Conservation (phyloP, 2,329 filamentous ascomycete species). For the Dactylellina leptospora region DNA sequence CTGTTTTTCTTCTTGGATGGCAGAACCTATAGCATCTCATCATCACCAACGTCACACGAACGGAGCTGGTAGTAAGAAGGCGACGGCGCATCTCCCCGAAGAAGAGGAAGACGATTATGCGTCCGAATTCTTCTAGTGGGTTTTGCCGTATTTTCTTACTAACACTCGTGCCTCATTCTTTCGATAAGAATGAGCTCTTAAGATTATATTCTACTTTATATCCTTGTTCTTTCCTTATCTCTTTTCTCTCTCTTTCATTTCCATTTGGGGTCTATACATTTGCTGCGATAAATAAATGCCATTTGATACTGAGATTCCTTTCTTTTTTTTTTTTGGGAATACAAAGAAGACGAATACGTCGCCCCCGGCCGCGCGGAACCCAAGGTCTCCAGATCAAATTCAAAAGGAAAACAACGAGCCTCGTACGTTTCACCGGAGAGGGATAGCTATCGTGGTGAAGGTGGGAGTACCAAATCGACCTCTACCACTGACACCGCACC, state of each 20-base stretch:
- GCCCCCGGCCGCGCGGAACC: conserved; percentile 24
- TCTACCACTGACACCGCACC: conserved; percentile 39
- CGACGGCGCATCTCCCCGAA: conserved; percentile 3
- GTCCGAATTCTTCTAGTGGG: conserved; percentile 41
- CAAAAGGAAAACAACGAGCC: conserved; percentile 48
- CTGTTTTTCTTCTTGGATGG: conserved; percentile 34
- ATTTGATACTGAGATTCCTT: conserved; percentile 16
- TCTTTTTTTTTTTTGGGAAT: neutral
- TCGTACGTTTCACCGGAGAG: conserved; percentile 48
- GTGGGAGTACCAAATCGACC: conserved; percentile 22
- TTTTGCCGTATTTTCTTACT: neutral
- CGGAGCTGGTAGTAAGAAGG: conserved; percentile 38
- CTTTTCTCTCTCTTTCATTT: neutral
- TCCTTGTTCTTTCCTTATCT: neutral
- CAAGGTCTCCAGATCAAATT: conserved; percentile 44
- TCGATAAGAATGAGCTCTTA: conserved; percentile 12
- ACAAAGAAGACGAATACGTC: conserved; percentile 44
- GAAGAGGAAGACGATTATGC: conserved; percentile 35
- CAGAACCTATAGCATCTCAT: conserved; percentile 51
- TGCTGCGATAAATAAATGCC: conserved; percentile 12
- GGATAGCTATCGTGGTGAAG: conserved; percentile 30
- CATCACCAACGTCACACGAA: conserved; percentile 34
- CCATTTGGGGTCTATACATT: neutral
- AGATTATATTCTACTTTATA: neutral
- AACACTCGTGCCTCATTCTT: conserved; percentile 13